Evolutionary conservation across 2,329 filamentous ascomycete genomes (phyloP).

Genomic region (Dryadomyces sulphureus): DNA sequence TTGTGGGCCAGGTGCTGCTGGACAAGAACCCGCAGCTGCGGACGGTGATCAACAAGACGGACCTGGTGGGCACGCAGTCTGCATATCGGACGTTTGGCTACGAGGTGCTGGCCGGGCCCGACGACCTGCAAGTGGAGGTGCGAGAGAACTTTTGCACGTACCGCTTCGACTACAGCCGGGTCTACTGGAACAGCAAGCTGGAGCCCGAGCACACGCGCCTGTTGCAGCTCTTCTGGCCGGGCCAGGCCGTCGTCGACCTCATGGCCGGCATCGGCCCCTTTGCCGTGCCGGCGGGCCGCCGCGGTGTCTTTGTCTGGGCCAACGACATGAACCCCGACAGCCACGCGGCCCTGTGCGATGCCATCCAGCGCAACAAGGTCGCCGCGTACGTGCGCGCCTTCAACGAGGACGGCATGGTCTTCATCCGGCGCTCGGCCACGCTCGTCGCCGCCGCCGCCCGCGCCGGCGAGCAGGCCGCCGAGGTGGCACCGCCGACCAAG

Average conservation of each 20-base stretch:
- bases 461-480: conserved; percentile 27
- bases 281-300: conserved; percentile 79
- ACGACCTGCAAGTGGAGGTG: conserved; percentile 72
- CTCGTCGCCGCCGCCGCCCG: conserved; percentile 36
- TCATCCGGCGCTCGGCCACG: conserved; percentile 59
- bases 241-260: conserved; percentile 85
- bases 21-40: conserved; percentile 75
- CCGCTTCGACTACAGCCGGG: conserved; percentile 84
- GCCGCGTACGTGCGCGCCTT: conserved; percentile 58
- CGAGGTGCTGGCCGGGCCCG: conserved; percentile 70
- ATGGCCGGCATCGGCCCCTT: conserved; percentile 98
- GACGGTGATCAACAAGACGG: conserved; percentile 93
- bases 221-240: conserved; percentile 59
- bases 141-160: conserved; percentile 77
- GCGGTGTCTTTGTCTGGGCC: conserved; percentile 82
- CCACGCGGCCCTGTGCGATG: conserved; percentile 54
- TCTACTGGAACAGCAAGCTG: conserved; percentile 95
- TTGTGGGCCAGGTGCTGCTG: conserved; percentile 72
- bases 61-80: conserved; percentile 72
- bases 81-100: conserved; percentile 87
- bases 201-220: conserved; percentile 79
- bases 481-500: conserved; percentile 8
- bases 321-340: conserved; percentile 95
- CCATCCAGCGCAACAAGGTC: conserved; percentile 68
- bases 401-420: conserved; percentile 68